Conservation (phyloP, 2,329 filamentous ascomycete species). For the Colletotrichum liriopes region DNA sequence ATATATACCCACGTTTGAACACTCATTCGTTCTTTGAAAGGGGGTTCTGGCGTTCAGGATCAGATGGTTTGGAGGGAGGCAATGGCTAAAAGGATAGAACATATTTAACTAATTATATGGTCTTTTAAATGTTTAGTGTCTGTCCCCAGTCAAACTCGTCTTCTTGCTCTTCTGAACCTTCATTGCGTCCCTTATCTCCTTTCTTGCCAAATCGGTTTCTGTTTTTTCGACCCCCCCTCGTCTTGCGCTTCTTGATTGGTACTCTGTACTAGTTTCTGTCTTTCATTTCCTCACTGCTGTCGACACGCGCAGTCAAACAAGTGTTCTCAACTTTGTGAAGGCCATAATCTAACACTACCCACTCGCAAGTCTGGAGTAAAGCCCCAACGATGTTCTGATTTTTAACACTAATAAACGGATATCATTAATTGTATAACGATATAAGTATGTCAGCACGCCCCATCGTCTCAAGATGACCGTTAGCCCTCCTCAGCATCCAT, state of each 20-base stretch:
- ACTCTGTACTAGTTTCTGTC: too few species aligned
- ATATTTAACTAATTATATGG: not conserved
- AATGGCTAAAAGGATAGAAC: not conserved
- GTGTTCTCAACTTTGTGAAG: too few species aligned
- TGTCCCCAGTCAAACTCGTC: not conserved
- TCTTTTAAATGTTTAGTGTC: too few species aligned
- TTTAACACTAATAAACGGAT: not conserved
- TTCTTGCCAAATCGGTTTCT: not conserved
- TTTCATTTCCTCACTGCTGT: not conserved
- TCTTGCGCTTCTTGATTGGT: not conserved
- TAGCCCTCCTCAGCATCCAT: constrained; percentile 86
- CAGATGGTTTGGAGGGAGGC: not conserved
- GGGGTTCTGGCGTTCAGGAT: constrained; percentile 10
- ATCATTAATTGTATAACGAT: not conserved
- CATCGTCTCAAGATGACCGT: constrained; percentile 13
- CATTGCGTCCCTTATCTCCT: not conserved
- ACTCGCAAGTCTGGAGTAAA: not conserved
- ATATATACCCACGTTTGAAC: constrained; percentile 34
- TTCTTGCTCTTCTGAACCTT: not conserved
- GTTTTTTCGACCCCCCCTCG: not conserved
- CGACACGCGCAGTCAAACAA: too few species aligned
- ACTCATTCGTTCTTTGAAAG: not conserved
- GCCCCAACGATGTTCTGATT: not conserved
- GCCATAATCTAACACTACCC: not conserved
- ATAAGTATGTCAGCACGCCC: not conserved